phyloP scores from a whole-genome alignment of 208 protist genomes.

The Leishmania gerbilli region DNA sequence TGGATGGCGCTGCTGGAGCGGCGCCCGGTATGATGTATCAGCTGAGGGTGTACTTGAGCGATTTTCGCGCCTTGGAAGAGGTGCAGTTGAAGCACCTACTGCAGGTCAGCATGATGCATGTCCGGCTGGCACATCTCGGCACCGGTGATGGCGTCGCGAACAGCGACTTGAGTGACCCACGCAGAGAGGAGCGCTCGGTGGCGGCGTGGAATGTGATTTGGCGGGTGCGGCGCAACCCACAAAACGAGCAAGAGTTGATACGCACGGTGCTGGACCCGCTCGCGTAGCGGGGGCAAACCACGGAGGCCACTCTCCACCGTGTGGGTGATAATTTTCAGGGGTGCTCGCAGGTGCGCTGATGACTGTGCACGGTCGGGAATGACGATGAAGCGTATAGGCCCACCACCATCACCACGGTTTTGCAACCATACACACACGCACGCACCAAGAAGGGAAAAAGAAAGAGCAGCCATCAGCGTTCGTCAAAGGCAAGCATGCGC shows the following conservation, averaged over 20 bases:
- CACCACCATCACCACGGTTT: not conserved
- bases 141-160: not conserved
- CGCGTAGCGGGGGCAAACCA: not conserved
- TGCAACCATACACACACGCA: not conserved
- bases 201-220: conserved; percentile 26
- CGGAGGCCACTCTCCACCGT: too few relatives aligned
- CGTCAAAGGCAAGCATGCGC: not conserved
- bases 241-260: conserved; percentile 18
- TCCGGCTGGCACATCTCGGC: conserved; percentile 20
- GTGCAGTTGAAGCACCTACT: conserved; percentile 57
- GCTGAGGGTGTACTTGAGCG: conserved; percentile 8
- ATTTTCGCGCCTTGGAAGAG: conserved; percentile 9
- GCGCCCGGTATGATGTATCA: not conserved
- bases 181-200: not conserved
- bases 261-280: conserved; percentile 22
- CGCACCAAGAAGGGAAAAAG: not conserved
- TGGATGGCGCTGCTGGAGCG: not conserved
- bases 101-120: conserved; percentile 53
- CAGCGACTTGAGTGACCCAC: not conserved
- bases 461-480: not conserved
- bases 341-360: not conserved
- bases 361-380: not conserved
- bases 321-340: not conserved
- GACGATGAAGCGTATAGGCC: not conserved
- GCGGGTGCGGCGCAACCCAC: conserved; percentile 30